phyloP scores from a whole-genome alignment of 2,329 filamentous ascomycete genomes.

The Conoideocrella luteorostrata region DNA sequence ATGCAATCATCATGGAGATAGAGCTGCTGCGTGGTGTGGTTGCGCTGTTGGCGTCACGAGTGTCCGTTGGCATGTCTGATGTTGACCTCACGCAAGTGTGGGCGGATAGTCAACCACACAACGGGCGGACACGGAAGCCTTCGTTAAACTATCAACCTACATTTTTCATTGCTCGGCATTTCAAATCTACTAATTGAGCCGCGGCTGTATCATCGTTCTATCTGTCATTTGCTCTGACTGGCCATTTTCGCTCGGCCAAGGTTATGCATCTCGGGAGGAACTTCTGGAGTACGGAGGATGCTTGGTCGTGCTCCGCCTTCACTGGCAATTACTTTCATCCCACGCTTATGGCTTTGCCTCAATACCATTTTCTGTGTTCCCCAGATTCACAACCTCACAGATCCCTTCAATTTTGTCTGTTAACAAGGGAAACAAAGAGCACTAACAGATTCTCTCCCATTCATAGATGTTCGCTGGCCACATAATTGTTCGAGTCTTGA shows the following conservation, averaged over 20 bases:
- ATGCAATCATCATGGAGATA: slow-evolving; percentile 3
- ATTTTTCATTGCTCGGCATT: too few relatives aligned
- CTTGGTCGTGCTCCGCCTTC: too few relatives aligned
- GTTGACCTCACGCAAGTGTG: slow-evolving; percentile 2
- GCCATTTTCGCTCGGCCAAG: too few relatives aligned
- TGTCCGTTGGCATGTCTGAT: slow-evolving; percentile 5
- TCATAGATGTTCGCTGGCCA: slow-evolving; percentile 2
- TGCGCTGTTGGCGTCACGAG: slow-evolving; percentile 2
- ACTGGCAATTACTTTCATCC: too few relatives aligned
- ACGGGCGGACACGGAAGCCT: neutral
- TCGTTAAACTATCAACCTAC: neutral
- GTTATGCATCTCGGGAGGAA: too few relatives aligned
- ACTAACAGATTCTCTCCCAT: slow-evolving; percentile 4
- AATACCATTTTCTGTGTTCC: neutral
- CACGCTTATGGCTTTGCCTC: too few relatives aligned
- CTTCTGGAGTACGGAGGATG: too few relatives aligned
- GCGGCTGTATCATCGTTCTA: too few relatives aligned
- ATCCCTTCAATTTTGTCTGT: neutral
- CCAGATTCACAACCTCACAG: neutral
- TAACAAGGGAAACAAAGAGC: neutral
- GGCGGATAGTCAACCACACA: neutral
- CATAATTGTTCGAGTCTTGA: neutral
- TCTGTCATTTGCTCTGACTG: too few relatives aligned
- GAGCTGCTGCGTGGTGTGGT: slow-evolving; percentile 1
- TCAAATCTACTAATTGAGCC: too few relatives aligned